phyloP scores from a whole-genome alignment of 2,329 filamentous ascomycete genomes.

The Pyrenophora teres region DNA sequence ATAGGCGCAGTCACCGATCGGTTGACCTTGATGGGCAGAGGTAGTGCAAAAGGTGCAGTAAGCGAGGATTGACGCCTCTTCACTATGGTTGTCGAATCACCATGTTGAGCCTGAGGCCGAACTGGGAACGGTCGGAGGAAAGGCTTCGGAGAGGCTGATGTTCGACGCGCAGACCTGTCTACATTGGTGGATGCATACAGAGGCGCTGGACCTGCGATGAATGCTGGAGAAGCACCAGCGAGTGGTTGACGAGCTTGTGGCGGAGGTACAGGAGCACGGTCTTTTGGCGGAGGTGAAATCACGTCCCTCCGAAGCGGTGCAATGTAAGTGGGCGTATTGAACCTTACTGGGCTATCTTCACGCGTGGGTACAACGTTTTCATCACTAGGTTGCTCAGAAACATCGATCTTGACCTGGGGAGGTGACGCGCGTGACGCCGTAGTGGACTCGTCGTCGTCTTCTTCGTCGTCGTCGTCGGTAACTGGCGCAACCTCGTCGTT shows the following conservation, averaged over 20 bases:
- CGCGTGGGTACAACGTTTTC: slow-evolving; percentile 14
- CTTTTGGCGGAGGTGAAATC: slow-evolving; percentile 38
- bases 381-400: background rate
- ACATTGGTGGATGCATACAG: slow-evolving; percentile 13
- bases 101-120: slow-evolving; percentile 38
- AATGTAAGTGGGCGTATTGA: slow-evolving; percentile 31
- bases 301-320: slow-evolving; percentile 31
- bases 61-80: slow-evolving; percentile 41
- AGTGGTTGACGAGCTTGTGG: slow-evolving; percentile 30
- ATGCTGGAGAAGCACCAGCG: slow-evolving; percentile 19
- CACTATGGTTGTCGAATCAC: slow-evolving; percentile 30
- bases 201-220: slow-evolving; percentile 4
- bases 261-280: slow-evolving; percentile 33
- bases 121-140: slow-evolving; percentile 46
- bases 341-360: slow-evolving; percentile 29
- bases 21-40: slow-evolving; percentile 30
- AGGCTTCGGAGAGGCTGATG: slow-evolving; percentile 43
- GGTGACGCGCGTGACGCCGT: slow-evolving; percentile 9
- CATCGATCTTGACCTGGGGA: slow-evolving; percentile 3
- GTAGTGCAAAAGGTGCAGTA: slow-evolving; percentile 28
- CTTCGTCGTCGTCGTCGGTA: background rate
- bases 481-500: slow-evolving; percentile 8
- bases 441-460: slow-evolving; percentile 2
- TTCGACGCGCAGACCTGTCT: slow-evolving; percentile 26
- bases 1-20: slow-evolving; percentile 42